phyloP scores from a whole-genome alignment of 1,284 basidiomycete species.

The Anthracocystis setariae region DNA sequence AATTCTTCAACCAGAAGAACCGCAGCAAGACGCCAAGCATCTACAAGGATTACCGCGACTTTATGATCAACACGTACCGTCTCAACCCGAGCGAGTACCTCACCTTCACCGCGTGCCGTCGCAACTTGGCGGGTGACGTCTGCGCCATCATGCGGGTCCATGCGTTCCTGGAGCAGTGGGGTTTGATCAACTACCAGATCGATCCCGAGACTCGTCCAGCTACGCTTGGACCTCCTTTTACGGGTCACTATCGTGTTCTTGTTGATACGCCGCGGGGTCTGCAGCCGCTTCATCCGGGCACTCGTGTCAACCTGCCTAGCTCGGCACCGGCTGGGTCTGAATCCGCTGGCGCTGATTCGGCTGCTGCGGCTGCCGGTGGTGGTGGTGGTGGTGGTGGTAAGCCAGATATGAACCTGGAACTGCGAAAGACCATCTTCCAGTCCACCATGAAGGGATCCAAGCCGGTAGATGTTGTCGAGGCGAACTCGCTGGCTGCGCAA shows the following conservation, averaged over 20 bases:
- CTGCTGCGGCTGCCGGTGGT: slow-evolving; percentile 70
- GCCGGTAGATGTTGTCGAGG: slow-evolving; percentile 59
- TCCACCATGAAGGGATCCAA: slow-evolving; percentile 63
- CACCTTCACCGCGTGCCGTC: slow-evolving; percentile 93
- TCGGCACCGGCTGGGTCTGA: slow-evolving; percentile 21
- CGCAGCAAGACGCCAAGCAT: slow-evolving; percentile 88
- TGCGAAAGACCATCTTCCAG: slow-evolving; percentile 64
- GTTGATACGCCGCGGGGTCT: slow-evolving; percentile 96
- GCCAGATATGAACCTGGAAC: slow-evolving; percentile 69
- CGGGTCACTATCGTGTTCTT: slow-evolving; percentile 96
- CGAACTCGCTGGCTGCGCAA: slow-evolving; percentile 57
- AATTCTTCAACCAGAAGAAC: slow-evolving; percentile 97
- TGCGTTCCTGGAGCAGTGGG: slow-evolving; percentile 98
- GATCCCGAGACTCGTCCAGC: slow-evolving; percentile 96
- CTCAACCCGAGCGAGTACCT: slow-evolving; percentile 94
- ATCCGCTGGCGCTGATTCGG: slow-evolving; percentile 71
- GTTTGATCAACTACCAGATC: slow-evolving; percentile 99
- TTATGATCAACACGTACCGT: slow-evolving; percentile 99
- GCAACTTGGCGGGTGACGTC: slow-evolving; percentile 96
- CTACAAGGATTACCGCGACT: slow-evolving; percentile 99
- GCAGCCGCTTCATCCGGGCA: slow-evolving; percentile 88
- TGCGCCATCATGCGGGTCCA: slow-evolving; percentile 99
- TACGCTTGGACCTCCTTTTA: slow-evolving; percentile 93
- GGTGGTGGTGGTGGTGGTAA: no score
- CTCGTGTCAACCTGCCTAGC: slow-evolving; percentile 27